These are phyloP conservation scores for Dendrocalamus latiflorus DNA, from an alignment of 202 grass and related monocot genomes.

Conservation along the genomic window DNA sequence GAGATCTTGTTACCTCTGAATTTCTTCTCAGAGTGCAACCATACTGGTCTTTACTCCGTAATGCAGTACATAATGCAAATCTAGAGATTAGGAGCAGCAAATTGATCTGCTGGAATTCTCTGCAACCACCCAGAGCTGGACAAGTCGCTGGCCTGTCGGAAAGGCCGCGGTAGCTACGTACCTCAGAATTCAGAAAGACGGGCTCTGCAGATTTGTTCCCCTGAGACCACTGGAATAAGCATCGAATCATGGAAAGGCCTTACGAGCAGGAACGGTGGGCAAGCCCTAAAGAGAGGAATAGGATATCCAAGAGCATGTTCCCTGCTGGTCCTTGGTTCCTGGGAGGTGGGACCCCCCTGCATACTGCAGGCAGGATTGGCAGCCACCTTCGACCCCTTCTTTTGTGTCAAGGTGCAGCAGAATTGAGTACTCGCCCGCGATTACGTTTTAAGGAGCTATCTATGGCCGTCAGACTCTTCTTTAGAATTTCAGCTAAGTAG, in stretches of 20 bases:
- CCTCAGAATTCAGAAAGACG: background rate
- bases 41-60: background rate
- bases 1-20: background rate
- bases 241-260: conserved; percentile 13
- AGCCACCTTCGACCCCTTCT: no score
- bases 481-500: no score
- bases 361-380: no score
- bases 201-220: background rate
- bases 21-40: background rate
- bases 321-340: background rate
- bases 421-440: no score
- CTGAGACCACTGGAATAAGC: background rate
- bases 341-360: background rate
- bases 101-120: background rate
- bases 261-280: background rate
- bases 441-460: no score
- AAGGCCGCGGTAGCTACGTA: background rate
- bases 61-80: background rate
- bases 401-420: no score
- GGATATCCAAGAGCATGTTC: conserved; percentile 51
- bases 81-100: background rate
- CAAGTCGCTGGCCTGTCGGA: background rate
- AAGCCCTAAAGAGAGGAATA: background rate
- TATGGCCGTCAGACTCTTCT: no score
- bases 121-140: background rate